Evolutionary conservation across 2,329 filamentous ascomycete genomes (phyloP).

Genomic region (Podosphaera fusca): DNA sequence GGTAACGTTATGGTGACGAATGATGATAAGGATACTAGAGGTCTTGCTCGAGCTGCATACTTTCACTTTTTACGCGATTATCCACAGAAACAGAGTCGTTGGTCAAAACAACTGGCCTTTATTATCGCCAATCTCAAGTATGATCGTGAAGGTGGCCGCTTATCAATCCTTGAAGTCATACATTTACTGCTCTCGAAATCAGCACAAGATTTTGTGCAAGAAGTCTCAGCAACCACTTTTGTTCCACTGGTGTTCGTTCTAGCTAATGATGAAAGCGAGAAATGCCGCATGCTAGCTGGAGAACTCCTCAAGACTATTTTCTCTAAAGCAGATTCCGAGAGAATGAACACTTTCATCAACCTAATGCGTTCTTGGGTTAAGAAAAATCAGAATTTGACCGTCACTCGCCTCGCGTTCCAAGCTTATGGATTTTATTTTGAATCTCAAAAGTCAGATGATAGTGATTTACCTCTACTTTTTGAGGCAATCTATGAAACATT

Average conservation of each 20-base stretch:
- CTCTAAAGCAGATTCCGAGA: slow-evolving; percentile 50
- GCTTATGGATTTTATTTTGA: slow-evolving; percentile 71
- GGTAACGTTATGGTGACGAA: slow-evolving; percentile 91
- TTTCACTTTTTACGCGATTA: slow-evolving; percentile 90
- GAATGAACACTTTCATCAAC: slow-evolving; percentile 43
- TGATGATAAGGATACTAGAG: slow-evolving; percentile 67
- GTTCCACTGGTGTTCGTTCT: slow-evolving; percentile 66
- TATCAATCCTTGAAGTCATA: slow-evolving; percentile 83
- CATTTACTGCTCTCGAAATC: slow-evolving; percentile 73
- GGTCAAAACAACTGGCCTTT: slow-evolving; percentile 74
- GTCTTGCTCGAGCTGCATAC: slow-evolving; percentile 71
- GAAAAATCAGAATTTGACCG: slow-evolving; percentile 45
- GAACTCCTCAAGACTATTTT: slow-evolving; percentile 65
- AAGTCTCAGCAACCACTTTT: slow-evolving; percentile 63
- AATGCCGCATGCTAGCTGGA: slow-evolving; percentile 63
- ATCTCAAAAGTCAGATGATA: slow-evolving; percentile 31
- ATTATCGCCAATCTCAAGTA: slow-evolving; percentile 81
- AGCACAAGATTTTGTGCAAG: slow-evolving; percentile 58
- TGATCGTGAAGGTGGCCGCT: slow-evolving; percentile 62
- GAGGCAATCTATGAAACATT: slow-evolving; percentile 30
- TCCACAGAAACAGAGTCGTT: slow-evolving; percentile 71
- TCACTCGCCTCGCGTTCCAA: slow-evolving; percentile 54
- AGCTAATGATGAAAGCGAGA: slow-evolving; percentile 68
- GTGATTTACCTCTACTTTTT: slow-evolving; percentile 31
- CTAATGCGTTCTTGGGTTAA: slow-evolving; percentile 56